Evolutionary conservation across 2,329 filamentous ascomycete genomes (phyloP), one percentile per base, ranked within the genome.

Genomic region (Aureobasidium subglaciale): DNA sequence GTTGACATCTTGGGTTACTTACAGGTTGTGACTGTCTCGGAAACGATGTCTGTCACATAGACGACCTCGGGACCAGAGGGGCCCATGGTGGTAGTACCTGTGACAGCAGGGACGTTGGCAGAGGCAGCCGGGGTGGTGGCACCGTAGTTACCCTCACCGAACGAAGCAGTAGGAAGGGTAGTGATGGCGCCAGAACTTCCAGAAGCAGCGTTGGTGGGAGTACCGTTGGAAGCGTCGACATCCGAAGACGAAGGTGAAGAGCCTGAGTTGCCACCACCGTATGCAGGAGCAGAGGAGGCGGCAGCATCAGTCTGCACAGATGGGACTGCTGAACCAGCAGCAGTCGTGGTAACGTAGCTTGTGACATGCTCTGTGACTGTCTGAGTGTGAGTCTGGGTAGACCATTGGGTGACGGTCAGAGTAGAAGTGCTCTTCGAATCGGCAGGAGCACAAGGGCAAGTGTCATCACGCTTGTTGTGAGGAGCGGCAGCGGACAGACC

Each of bases 1-100:
- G n/a, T n/a, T n/a, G n/a, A n/a, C n/a, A n/a, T n/a, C n/a, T n/a
- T n/a, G n/a, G n/a, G n/a, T n/a, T n/a, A n/a, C n/a, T n/a, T n/a
- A n/a, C 55, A 57, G 2, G 55, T 57, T 2, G 56, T 58, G 8
- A 58, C 35, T 3, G 56, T 58, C 38, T 42, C 35, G 16, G 41
- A 32, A 32, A 55, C 32, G 27, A 58, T 35, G 13, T 58, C 56
- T 25, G 56, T 58, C 27, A 58, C 48, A 35, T 55, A 55, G 34
- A 58, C 56, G 22, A 49, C 16, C 34, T 41, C 55, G 8, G 34
- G 38, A 7, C 32, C 43, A 11, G 34, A 16, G 20, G 37, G 4
- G 18, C 37, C 37, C 27, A 42, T 34, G 59, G 46, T 53, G 34
- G 48, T 37, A 4, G 37, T 37, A 4, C 48, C 35, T n/a, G 35